Base-by-base conservation (phyloP, 768 basidiomycete species). In the Russula dissimulans region DNA sequence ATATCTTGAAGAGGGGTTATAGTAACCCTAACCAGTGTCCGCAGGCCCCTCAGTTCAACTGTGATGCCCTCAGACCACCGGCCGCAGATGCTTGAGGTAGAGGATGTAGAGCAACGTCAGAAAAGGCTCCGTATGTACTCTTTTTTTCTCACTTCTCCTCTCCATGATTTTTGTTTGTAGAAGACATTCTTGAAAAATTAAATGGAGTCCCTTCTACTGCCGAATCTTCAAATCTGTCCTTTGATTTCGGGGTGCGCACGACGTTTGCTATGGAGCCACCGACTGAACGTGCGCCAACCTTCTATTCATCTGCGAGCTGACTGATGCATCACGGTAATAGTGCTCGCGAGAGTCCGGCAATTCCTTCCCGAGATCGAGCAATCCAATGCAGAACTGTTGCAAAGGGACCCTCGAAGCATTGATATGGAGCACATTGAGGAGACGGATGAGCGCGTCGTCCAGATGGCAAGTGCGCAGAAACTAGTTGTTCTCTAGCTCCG, bases 331-430 rank as follows among this genome's bases (percentile, higher is more conserved):
- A 26, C 12, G 26, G 18, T 18, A 15, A n/a, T 63, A 89, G 87
- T 89, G 18, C 73, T 90, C 6, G 76, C 81, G 10, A 81, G 86
- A 17, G 76, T 88, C 4, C 80, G 82, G 68, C 78, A 81, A 0
- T 89, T 89, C 67, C 78, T 89, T 5, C 86, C 86, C 3, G 74
- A 81, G 64, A 73, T 89, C 17, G 79, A 83, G 49, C 84, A 82
- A 12, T 84, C 86, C 3, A 89, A 87, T 65, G 76, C 75, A 2
- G 69, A 77, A 1, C 76, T 89, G 17, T 66, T 75, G 3, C 70
- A 77, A 42, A 69, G 71, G 43, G 77, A 84, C 60, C 85, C 83
- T 1, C 67, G 69, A 17, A 84, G 81, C 65, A 73, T 89, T n/a
- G 81, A 89, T 66, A 87, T 90, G 43, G 88, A 90, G 69, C 76